Evolutionary conservation across 202 grass and related monocot genomes (phyloP), one percentile per base, ranked within the genome.

Genomic region (Saccharum hybrid): DNA sequence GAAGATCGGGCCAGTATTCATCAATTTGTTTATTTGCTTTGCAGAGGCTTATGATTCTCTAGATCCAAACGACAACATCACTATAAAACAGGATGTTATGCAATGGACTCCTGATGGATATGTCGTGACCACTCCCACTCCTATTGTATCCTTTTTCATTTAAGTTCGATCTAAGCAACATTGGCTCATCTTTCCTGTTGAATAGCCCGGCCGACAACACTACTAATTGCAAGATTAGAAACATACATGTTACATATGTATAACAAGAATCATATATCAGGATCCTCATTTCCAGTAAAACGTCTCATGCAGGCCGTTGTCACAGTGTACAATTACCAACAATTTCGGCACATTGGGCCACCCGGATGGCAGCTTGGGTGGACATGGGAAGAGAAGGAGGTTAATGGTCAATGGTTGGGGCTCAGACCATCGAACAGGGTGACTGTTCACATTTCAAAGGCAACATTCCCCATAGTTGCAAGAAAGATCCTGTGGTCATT

Each of bases 61-160:
- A 22, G 93, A 98, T 83, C 96, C 96, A 19, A 85, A 90, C 28
- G 87, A 93, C 19, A 94, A 98, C 88, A 98, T 98, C 82, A 98
- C 93, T 18, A 94, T 98, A 84, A 98, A 98, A 71, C 96, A 93
- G 93, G 96, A 98, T 82, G 1, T 98, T 33, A 94, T 96, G 86
- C 79, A 82, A 16, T 98, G 96, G 96, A 98, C 93, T 88, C 88
- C 88, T 39, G 88, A 90, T 76, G 88, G 88, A 23, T 87, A 90
- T 76, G 84, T 90, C n/a, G 88, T 90, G 84, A 87, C 31, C 31
- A 33, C 31, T 33, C 31, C 31, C 31, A 33, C 31, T 33, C 31
- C 31, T 33, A 33, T 33, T 33, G 16, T 57, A 39, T 84, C 4
- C 52, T 45, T 70, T 38, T 41, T 36, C 33, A 64, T 68, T 14